Evolutionary conservation across 2,329 filamentous ascomycete genomes (phyloP).

Genomic region (Venturia carpophila): DNA sequence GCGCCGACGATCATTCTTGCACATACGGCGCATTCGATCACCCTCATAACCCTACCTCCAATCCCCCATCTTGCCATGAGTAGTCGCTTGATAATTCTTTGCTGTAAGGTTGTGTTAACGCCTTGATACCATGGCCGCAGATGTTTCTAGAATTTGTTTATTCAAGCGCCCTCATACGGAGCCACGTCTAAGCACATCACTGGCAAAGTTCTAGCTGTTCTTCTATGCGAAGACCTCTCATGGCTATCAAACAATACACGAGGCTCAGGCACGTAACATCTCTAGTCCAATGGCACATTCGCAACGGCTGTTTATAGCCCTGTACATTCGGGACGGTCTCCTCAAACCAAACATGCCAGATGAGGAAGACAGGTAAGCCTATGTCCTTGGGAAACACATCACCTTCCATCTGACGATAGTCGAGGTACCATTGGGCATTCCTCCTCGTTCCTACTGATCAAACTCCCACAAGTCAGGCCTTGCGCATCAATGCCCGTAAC

Average conservation of each 20-base stretch:
- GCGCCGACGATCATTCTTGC: not conserved
- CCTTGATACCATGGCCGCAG: not conserved
- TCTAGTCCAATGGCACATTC: conserved; percentile 1
- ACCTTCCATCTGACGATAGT: not conserved
- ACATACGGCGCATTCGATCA: not conserved
- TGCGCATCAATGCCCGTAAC: conserved; percentile 6
- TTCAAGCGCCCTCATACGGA: not conserved
- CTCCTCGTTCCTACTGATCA: not conserved
- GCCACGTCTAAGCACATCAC: not conserved
- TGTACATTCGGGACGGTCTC: conserved; percentile 7
- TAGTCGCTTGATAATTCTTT: not conserved
- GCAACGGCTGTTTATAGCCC: conserved; percentile 6
- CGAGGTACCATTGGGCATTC: conserved; percentile 4
- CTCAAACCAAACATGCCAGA: conserved; percentile 6
- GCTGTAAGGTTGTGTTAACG: not conserved
- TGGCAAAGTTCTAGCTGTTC: not conserved
- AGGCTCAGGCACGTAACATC: not conserved
- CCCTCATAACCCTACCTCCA: not conserved
- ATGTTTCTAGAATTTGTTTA: not conserved
- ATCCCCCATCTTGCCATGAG: not conserved
- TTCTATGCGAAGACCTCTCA: not conserved
- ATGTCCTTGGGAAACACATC: too few relatives aligned
- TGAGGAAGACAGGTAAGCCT: conserved; percentile 1
- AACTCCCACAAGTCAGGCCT: not conserved
- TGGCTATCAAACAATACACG: not conserved